phyloP scores from a whole-genome alignment of 75 land plant species.

The Pinus taeda region DNA sequence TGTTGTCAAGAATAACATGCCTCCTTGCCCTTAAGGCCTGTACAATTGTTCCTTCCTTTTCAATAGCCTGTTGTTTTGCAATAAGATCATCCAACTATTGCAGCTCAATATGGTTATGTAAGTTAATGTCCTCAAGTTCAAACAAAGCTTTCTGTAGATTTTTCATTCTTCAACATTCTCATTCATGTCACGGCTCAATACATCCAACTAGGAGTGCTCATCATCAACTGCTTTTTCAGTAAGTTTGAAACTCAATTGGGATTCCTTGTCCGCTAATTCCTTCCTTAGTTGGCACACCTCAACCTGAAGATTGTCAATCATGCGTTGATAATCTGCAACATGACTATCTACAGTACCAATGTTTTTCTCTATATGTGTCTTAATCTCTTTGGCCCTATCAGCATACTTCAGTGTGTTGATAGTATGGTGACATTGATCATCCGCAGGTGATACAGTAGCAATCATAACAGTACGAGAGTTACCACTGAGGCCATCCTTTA shows the following conservation, averaged over 20 bases:
- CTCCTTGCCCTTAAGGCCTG: slow-evolving; percentile 72
- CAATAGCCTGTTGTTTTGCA: slow-evolving; percentile 63
- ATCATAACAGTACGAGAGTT: slow-evolving; percentile 97
- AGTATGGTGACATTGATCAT: slow-evolving; percentile 94
- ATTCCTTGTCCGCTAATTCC: slow-evolving; percentile 86
- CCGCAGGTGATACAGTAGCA: slow-evolving; percentile 89
- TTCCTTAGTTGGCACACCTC: slow-evolving; percentile 75
- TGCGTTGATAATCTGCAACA: slow-evolving; percentile 89
- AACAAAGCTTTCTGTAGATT: slow-evolving; percentile 92
- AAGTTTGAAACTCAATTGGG: slow-evolving; percentile 64
- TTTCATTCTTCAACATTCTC: slow-evolving; percentile 94
- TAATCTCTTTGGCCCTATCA: slow-evolving; percentile 95
- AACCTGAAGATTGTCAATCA: slow-evolving; percentile 96
- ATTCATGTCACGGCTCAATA: slow-evolving; percentile 76
- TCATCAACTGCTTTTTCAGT: slow-evolving; percentile 71
- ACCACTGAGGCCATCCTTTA: slow-evolving; percentile 98
- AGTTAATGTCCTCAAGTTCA: slow-evolving; percentile 92
- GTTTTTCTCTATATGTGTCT: slow-evolving; percentile 95
- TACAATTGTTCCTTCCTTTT: slow-evolving; percentile 56
- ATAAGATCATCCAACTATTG: slow-evolving; percentile 92
- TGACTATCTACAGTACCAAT: slow-evolving; percentile 88
- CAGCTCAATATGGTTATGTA: slow-evolving; percentile 75
- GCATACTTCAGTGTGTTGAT: slow-evolving; percentile 95
- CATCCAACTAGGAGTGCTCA: slow-evolving; percentile 85
- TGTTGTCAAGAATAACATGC: slow-evolving; percentile 86